phyloP scores from a whole-genome alignment of 805 yeast species.

The Candida orba region DNA sequence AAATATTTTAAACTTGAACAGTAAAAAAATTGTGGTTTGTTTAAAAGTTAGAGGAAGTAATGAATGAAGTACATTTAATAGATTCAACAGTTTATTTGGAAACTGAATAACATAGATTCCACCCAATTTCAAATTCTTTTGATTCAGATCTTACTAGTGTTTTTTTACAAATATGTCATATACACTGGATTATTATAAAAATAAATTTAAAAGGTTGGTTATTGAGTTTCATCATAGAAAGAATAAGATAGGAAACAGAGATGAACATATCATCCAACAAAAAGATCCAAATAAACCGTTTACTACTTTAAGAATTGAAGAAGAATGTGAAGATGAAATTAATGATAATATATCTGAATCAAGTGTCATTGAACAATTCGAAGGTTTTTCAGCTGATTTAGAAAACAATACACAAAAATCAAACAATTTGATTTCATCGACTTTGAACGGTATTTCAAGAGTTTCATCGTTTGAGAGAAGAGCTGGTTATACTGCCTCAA shows the following conservation, averaged over 20 bases:
- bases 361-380: constrained; percentile 1
- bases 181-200: constrained; percentile 5
- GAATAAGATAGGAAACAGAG: constrained; percentile 2
- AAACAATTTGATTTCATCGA: not conserved
- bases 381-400: constrained; percentile 1
- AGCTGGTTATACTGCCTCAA: not conserved
- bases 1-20: too few species aligned
- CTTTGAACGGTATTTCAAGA: not conserved
- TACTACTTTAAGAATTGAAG: constrained; percentile 4
- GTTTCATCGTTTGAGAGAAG: constrained; percentile 3
- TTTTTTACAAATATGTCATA: not conserved
- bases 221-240: constrained; percentile 11
- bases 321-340: not conserved
- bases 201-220: constrained; percentile 7
- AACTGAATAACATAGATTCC: too few species aligned
- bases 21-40: too few species aligned
- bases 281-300: constrained; percentile 8
- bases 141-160: too few species aligned
- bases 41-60: too few species aligned
- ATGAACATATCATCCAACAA: constrained; percentile 3
- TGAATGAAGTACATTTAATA: too few species aligned
- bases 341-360: not conserved
- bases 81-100: too few species aligned
- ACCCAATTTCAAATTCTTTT: too few species aligned
- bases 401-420: not conserved